These are phyloP conservation scores for Podospora anserina DNA, from an alignment of 495 filamentous ascomycete genomes.

Conservation along the genomic window DNA sequence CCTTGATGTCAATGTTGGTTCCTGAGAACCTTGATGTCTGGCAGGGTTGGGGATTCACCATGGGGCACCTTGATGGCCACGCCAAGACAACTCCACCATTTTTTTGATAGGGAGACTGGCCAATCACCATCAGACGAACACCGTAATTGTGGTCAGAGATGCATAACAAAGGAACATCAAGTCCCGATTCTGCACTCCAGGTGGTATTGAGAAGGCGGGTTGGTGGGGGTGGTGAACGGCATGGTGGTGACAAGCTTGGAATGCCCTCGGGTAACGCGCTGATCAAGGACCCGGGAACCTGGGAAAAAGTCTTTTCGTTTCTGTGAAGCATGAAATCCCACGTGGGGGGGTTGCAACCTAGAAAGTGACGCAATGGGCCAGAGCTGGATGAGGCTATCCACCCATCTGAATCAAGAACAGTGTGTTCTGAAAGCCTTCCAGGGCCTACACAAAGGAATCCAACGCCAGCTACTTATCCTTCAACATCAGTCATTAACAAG, in stretches of 20 bases:
- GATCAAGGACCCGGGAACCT: neutral
- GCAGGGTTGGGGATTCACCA: neutral
- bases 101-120: neutral
- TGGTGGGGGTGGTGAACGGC: neutral
- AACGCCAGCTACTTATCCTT: too few relatives aligned
- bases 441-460: too few relatives aligned
- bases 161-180: neutral
- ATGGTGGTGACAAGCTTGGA: neutral
- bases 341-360: neutral
- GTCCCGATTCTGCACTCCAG: neutral
- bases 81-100: neutral
- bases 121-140: neutral
- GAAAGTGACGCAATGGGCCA: neutral
- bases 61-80: neutral
- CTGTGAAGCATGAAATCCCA: neutral
- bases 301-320: neutral
- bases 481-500: too few relatives aligned
- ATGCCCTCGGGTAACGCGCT: neutral
- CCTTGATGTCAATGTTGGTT: neutral
- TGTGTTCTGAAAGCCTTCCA: too few relatives aligned
- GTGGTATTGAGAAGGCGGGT: neutral
- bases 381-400: neutral
- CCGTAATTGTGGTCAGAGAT: neutral
- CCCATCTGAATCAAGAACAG: too few relatives aligned
- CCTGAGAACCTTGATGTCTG: slow-evolving; percentile 1